Base-by-base conservation (phyloP, 78 protist genomes). In the Dictyostelium capitatum region DNA sequence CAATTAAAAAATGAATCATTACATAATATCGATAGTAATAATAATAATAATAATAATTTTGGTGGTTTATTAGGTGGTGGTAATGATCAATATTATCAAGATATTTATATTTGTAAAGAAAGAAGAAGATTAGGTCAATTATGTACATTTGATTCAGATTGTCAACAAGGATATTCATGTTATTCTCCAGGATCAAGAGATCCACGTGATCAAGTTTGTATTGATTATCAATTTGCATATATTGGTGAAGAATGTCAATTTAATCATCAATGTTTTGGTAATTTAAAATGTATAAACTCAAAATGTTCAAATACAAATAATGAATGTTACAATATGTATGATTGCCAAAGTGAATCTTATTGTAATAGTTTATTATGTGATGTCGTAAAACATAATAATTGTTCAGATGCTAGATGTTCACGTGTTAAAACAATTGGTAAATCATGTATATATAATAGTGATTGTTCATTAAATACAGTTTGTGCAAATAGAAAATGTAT, bases 321-420 rank as follows among this genome's bases (percentile, higher is more conserved):
- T 3, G 79, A 70, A 19, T 70, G 79, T 70, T 17, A 10, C 6
- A 25, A 30, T 20, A 30, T 20, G 14, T 41, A 70, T 28, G 51
- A 70, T 70, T 70, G 79, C 20, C 79, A 48, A 43, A 41, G 56
- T 41, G 47, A 70, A 70, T 20, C 1, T 41, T 70, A 70, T 70
- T 70, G 79, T 41, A 70, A 28, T 70, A 8, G 51, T 8, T 1
- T 64, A 4, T 28, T 41, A 4, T 9, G 20, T 1, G 20, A 28
- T 57, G 67, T 23, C 20, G 7, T n/a, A 57, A 57, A 57, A 4
- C 41, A 67, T 10, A 67, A 67, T 0, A 15, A 15, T 6, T 67
- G 75, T 32, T 20, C 20, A 11, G 30, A 67, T 17, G 47, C 51
- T 20, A 41, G 20, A 70, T 70, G 79, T 43, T 17, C n/a, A 14